Base-by-base conservation (phyloP, 2,329 filamentous ascomycete species). In the Aspergillus proliferans region DNA sequence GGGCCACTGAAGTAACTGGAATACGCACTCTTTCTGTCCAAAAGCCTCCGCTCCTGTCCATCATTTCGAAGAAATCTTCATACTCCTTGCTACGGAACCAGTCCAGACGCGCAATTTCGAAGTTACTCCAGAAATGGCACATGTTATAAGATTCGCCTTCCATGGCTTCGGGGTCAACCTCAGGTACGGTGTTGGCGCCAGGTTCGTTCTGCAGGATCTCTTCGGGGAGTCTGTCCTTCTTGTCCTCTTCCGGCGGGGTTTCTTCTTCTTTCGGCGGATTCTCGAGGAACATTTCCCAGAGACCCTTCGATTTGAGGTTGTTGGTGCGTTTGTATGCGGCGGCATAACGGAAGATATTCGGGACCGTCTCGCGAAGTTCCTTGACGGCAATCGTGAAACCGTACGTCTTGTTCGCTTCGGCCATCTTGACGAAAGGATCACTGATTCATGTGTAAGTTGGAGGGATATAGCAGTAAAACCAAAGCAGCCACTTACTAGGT, bases 121-220 rank as follows among this genome's bases (percentile, higher is more conserved):
- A 98, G 70, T 98, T 98, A 70, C 90, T 95, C 93, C 93, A 98
- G 77, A 96, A 98, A 76, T 98, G 93, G 69, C 93, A 98, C 93
- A 98, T 98, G 75, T 98, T 98, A 78, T 98, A 98, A 61, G 85
- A 88, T 70, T 98, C 93, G 55, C 90, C 89, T 67, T 97, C 92
- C 93, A 98, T 98, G 39, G 85, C 82, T 64, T 97, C 91, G 0
- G 86, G 84, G 63, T 97, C 89, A 49, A 96, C 87, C 39, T 93
- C 84, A 26, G 86, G 84, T n/a, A 89, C 73, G 30, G 80, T 80
- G 54, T 84, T 83, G 47, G 79, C 79, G 34, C 82, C 83, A 21
- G 88, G 84, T 52, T 95, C 87, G 45, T 82, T 84, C 58, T 85
- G 83, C 19, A 93, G 72, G 40, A 94, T 86, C 63, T 95, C 88